Evolutionary conservation across 495 filamentous ascomycete genomes (phyloP), one percentile per base, ranked within the genome.

Genomic region (Podospora comata): DNA sequence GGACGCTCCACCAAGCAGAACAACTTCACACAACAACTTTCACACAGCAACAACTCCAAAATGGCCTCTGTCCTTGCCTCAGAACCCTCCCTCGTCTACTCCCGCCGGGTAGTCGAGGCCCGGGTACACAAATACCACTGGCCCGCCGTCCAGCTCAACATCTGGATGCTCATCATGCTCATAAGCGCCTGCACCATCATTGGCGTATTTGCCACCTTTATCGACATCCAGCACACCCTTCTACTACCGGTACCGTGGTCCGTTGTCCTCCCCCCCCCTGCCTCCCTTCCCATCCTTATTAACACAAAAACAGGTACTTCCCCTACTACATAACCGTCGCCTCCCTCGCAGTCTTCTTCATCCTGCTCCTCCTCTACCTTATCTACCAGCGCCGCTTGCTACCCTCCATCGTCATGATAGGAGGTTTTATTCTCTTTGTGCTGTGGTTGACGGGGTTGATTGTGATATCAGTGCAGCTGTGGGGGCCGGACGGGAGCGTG

Each of bases 361-460:
- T 96, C 64, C 77, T 88, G 72, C 70, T 90, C 15, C 81, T 95
- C 65, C 79, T 94, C 65, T 84, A 81, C 78, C 87, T 98, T 18
- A 90, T 93, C 68, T 84, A 85, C 56, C 88, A 92, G 66, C 87
- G 91, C 2, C 89, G 92, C 53, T 86, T 99, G 13, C 86, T 99
- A 13, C 95, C 95, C 0, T 89, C 91, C 59, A 89, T 97, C 74
- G 91, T 99, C 70, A 88, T 98, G 74, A 84, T 98, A 61, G 89
- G 90, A 70, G 90, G 91, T 75, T 98, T 99, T 83, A 91, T 99
- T 72, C 88, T 97, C 66, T 95, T 97, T 75, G 88, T 96, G 0
- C 85, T 99, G 44, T 99, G 89, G 89, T 83, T 97, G 60, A 92
- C 94, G 6, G 94, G 94, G 1, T 80, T 97, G n/a, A 88, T 99